These are phyloP conservation scores for Tylopilus rubrobrunneus DNA, from an alignment of 768 basidiomycete species.

Conservation along the genomic window DNA sequence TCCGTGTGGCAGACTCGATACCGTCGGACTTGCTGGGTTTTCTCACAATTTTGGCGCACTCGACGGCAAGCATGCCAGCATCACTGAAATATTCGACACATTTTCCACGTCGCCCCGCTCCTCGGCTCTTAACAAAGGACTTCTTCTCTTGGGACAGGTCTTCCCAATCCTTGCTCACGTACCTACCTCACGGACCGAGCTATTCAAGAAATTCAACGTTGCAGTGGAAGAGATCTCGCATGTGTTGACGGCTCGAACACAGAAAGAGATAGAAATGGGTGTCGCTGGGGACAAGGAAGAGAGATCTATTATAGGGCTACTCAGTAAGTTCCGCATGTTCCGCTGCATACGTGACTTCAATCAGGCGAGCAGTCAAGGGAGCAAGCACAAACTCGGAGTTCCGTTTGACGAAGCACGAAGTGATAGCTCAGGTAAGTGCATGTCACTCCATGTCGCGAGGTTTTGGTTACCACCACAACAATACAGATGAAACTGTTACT, in stretches of 20 bases:
- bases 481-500: conserved; percentile 19
- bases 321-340: conserved; percentile 20
- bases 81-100: conserved; percentile 40
- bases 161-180: conserved; percentile 35
- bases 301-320: conserved; percentile 23
- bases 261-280: conserved; percentile 29
- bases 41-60: conserved; percentile 54
- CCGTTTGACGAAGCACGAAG: conserved; percentile 25
- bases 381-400: conserved; percentile 24
- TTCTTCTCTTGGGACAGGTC: conserved; percentile 35
- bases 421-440: conserved; percentile 21
- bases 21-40: conserved; percentile 56
- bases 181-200: conserved; percentile 34
- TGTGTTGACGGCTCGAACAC: conserved; percentile 35
- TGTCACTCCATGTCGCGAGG: neutral
- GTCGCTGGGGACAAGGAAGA: conserved; percentile 21
- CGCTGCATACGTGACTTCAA: neutral
- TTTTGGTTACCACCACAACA: neutral
- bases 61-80: conserved; percentile 41
- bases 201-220: conserved; percentile 29
- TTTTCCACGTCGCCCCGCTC: conserved; percentile 22
- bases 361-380: conserved; percentile 32
- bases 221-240: conserved; percentile 40
- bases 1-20: conserved; percentile 42
- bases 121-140: conserved; percentile 26